These are phyloP conservation scores for Aspergillus funiculosus DNA, from an alignment of 495 filamentous ascomycete genomes.

Conservation along the genomic window DNA sequence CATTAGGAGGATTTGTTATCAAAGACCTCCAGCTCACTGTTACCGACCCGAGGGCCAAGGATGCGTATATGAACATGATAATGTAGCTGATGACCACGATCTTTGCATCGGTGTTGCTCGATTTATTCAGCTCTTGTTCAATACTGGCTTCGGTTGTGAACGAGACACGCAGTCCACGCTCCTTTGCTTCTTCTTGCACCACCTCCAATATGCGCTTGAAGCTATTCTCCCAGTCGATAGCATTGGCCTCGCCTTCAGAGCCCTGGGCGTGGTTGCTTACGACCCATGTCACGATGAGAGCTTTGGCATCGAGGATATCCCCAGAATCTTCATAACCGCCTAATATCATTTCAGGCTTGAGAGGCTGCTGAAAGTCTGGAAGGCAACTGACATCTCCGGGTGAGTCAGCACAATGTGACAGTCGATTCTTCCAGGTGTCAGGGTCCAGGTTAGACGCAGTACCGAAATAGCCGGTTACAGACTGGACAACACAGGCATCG, in stretches of 20 bases:
- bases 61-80: slow-evolving; percentile 97
- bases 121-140: slow-evolving; percentile 90
- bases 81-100: slow-evolving; percentile 97
- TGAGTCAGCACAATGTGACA: slow-evolving; percentile 65
- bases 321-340: slow-evolving; percentile 67
- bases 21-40: slow-evolving; percentile 70
- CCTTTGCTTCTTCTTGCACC: slow-evolving; percentile 72
- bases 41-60: slow-evolving; percentile 81
- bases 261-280: slow-evolving; percentile 79
- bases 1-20: slow-evolving; percentile 70
- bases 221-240: slow-evolving; percentile 83
- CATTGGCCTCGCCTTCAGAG: slow-evolving; percentile 57
- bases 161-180: slow-evolving; percentile 74
- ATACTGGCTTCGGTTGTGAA: slow-evolving; percentile 93
- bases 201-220: slow-evolving; percentile 63
- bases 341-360: slow-evolving; percentile 77
- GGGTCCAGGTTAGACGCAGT: slow-evolving; percentile 57
- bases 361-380: slow-evolving; percentile 78
- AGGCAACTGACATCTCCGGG: slow-evolving; percentile 69
- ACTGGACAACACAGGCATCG: slow-evolving; percentile 86
- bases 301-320: slow-evolving; percentile 65
- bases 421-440: slow-evolving; percentile 59
- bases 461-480: slow-evolving; percentile 77
- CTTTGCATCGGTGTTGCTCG: slow-evolving; percentile 94
- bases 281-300: slow-evolving; percentile 93